A percentile compares a stretch with the other conserved stretches of the same genome.
Evolutionary conservation across 768 basidiomycete genomes (phyloP).

Genomic region (Rickenella mellea): DNA sequence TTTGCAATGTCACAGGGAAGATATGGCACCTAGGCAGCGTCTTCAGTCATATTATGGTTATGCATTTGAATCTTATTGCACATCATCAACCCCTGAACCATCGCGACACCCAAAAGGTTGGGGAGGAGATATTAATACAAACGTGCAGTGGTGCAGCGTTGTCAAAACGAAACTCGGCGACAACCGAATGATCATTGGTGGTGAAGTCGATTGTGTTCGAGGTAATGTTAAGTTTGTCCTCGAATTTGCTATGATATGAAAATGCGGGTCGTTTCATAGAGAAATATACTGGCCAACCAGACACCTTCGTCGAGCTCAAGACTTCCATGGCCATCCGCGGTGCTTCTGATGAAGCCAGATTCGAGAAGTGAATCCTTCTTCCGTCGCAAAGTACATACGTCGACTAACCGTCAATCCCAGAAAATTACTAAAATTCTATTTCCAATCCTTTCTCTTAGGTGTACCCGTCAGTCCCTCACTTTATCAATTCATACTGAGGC

Average conservation of each 20-base stretch:
- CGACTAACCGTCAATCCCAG: conserved; percentile 24
- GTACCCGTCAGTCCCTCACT: conserved; percentile 54
- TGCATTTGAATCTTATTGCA: conserved; percentile 85
- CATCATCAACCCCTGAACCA: conserved; percentile 26
- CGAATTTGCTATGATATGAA: conserved; percentile 1
- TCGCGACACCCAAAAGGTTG: conserved; percentile 34
- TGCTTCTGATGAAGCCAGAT: conserved; percentile 53
- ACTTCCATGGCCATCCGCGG: conserved; percentile 69
- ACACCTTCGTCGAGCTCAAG: conserved; percentile 79
- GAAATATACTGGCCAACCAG: conserved; percentile 48
- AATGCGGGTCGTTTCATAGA: conserved; percentile 26
- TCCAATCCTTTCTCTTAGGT: conserved; percentile 85
- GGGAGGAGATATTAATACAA: conserved; percentile 80
- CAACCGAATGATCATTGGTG: conserved; percentile 67
- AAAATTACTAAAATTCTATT: conserved; percentile 87
- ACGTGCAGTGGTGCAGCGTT: conserved; percentile 85
- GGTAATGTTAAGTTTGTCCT: conserved; percentile 30
- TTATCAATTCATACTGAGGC: not conserved
- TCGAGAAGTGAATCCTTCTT: conserved; percentile 58
- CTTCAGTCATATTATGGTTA: conserved; percentile 76
- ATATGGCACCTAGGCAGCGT: conserved; percentile 54
- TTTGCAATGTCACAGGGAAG: conserved; percentile 35
- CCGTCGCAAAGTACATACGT: not conserved
- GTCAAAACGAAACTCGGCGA: conserved; percentile 78
- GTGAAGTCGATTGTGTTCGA: conserved; percentile 85